Evolutionary conservation across 371 early-diverging fungal genomes (phyloP), one percentile per base, ranked within the genome.

Genomic region (Blakeslea trispora): DNA sequence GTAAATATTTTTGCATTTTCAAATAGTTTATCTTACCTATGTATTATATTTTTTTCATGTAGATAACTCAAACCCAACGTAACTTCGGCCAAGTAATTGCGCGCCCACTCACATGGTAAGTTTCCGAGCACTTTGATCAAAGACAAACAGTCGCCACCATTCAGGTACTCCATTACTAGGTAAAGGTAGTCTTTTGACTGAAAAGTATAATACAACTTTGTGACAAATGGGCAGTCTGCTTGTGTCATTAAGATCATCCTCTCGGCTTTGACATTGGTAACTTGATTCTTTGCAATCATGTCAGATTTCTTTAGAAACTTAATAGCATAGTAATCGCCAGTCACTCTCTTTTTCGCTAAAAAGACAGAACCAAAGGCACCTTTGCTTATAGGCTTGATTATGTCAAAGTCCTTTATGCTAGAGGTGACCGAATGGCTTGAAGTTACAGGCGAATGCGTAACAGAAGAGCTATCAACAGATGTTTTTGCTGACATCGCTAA

Each of bases 111-210:
- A 59, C 92, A 92, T n/a, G 92, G 88, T 50, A 98, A 76, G 40
- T 79, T 82, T 10, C 94, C 94, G 17, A 95, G 75, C 0, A 83
- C 84, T 69, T 96, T 96, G 55, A 97, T 77, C 22, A 98, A 71
- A 0, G 96, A 88, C 11, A 94, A 94, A 51, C 95, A 94, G 67
- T 98, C 98, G 2, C 98, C 98, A 23, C 98, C 98, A 64, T 94
- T 95, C 48, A 97, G 70, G 66, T 96, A 98, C 64, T 97, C 97
- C 88, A 98, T 88, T 1, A 97, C 97, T 28, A 97, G 73, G 59
- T 93, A 98, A 37, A 98, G 73, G 64, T 92, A 90, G 37, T 95
- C 92, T 41, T 86, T 86, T 50, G 89, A 92, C 57, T 98, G 96
- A 71, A 98, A 98, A 2, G 94, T 87, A 67, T 88, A 97, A 66